Evolutionary conservation across 202 grass and related monocot genomes (phyloP).

Genomic region (Hordeum pubiflorum): DNA sequence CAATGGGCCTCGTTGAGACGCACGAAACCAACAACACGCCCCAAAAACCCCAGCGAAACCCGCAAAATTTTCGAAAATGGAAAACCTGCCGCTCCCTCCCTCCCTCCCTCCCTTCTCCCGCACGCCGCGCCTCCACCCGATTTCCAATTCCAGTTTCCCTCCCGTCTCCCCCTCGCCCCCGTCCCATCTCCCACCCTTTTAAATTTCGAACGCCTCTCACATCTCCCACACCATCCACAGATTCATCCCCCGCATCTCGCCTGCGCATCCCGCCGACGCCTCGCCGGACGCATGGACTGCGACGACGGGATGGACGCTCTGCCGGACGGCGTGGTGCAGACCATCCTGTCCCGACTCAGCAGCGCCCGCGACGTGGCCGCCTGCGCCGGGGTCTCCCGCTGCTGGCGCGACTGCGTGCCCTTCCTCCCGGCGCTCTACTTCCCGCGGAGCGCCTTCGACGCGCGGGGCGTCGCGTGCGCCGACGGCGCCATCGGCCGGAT

Average conservation of each 20-base stretch:
- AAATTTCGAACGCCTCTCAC: conserved; percentile 14
- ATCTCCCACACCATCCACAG: not conserved
- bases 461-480: not conserved
- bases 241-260: not conserved
- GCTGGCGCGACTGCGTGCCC: conserved; percentile 64
- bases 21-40: too few relatives aligned
- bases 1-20: too few relatives aligned
- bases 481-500: conserved; percentile 68
- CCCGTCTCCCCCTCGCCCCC: not conserved
- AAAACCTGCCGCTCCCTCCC: not conserved
- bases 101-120: not conserved
- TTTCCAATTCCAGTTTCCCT: not conserved
- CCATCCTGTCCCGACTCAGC: conserved; percentile 64
- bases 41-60: not conserved
- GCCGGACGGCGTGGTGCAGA: conserved; percentile 78
- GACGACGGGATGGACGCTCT: conserved; percentile 52
- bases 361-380: conserved; percentile 68
- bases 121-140: not conserved
- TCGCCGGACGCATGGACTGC: not conserved
- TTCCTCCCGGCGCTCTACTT: conserved; percentile 81
- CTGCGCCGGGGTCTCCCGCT: conserved; percentile 56
- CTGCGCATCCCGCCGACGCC: too few relatives aligned
- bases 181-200: not conserved
- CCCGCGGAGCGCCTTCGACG: conserved; percentile 63
- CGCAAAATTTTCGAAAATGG: conserved; percentile 15